Evolutionary conservation across 2,329 filamentous ascomycete genomes (phyloP), one percentile per base, ranked within the genome.

Genomic region (Camillea tinctor): DNA sequence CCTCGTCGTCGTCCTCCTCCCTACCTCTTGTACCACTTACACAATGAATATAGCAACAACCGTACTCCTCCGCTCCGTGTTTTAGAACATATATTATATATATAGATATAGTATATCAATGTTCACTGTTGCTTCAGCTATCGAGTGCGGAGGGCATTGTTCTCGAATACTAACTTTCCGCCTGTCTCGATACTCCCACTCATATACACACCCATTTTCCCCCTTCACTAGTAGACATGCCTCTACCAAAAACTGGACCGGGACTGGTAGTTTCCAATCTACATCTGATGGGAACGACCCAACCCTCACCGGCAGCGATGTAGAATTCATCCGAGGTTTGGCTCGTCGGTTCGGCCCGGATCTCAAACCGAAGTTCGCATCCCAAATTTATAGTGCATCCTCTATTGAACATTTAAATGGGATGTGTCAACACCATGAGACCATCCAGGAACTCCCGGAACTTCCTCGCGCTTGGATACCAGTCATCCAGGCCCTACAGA

Each of bases 151-250:
- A 54, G 66, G 69, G 56, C 57, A 64, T 60, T 56, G 66, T 22
- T 71, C 70, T 48, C 66, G 69, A 30, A 61, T 72, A 48, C 26
- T 71, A 51, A 64, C 61, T 52, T 51, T 63, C 50, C 69, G 68
- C 50, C 62, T 71, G 49, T 59, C 63, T 59, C 66, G 66, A 63
- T 65, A 23, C 23, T 68, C 59, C 57, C 60, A 58, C 40, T 22
- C 51, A 2, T 36, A 22, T 36, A 56, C 23, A 26, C 40, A 17
- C 17, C 20, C 24, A 48, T 55, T 17, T 15, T 19, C 21, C 22
- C n/a, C 40, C 23, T 26, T 57, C 44, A 11, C 26, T 9, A 30
- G 26, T 11, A 30, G 26, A 30, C 3, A 30, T 30, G 26, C 26
- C 26, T 30, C 26, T 9, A 30, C 26, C 6, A 30, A 7, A 7